Evolutionary conservation across 1,139 yeast genomes (phyloP).

Genomic region (Pichia sp.): DNA sequence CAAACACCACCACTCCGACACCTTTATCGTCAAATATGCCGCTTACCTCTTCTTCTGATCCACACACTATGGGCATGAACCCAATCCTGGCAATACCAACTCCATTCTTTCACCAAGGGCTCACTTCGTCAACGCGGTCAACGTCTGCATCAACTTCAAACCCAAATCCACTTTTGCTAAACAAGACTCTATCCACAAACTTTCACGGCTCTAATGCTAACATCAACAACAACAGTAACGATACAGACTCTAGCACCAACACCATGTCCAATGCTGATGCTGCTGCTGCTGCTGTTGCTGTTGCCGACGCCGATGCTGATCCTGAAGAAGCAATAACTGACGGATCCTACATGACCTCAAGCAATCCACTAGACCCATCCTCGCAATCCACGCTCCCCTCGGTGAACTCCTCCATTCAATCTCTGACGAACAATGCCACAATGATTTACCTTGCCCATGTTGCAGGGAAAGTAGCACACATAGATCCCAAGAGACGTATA

Average conservation of each 20-base stretch:
- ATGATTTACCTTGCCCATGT: slow-evolving; percentile 67
- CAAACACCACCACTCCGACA: neutral
- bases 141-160: no score
- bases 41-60: neutral
- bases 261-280: neutral
- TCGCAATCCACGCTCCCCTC: slow-evolving; percentile 5
- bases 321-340: neutral
- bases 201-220: neutral
- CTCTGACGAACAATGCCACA: slow-evolving; percentile 31
- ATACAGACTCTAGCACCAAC: neutral
- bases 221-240: neutral
- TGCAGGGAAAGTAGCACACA: slow-evolving; percentile 64
- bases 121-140: no score
- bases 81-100: slow-evolving; percentile 10
- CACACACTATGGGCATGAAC: slow-evolving; percentile 2
- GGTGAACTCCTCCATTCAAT: slow-evolving; percentile 9
- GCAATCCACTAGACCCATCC: slow-evolving; percentile 2
- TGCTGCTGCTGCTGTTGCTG: neutral
- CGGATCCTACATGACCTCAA: neutral
- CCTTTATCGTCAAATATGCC: neutral
- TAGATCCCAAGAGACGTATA: slow-evolving; percentile 46
- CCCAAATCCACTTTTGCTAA: neutral
- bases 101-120: slow-evolving; percentile 9
- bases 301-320: neutral
- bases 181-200: no score